Conservation (phyloP, 192 early-diverging fungal species). For the Rhizophagus sp. region DNA sequence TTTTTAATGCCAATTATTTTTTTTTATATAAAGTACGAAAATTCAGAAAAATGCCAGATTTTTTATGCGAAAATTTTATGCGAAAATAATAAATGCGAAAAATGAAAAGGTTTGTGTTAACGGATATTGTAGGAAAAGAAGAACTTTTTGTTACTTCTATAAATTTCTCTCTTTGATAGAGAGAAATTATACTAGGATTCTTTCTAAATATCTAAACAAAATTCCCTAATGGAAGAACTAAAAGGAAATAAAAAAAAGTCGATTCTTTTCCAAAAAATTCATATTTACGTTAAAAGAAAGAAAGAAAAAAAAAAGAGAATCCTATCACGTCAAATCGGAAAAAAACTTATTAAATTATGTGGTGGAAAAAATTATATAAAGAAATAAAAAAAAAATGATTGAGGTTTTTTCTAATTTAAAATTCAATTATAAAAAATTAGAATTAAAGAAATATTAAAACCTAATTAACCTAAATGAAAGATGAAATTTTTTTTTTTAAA, state of each 20-base stretch:
- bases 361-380: not conserved
- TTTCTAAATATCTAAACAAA: too few species aligned
- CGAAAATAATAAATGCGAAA: not conserved
- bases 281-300: not conserved
- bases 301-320: not conserved
- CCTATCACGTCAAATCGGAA: not conserved
- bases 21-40: not conserved
- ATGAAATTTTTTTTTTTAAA: too few species aligned
- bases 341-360: not conserved
- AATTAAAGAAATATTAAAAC: too few species aligned
- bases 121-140: not conserved
- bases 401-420: not conserved
- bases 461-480: too few species aligned
- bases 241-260: too few species aligned
- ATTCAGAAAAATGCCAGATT: constrained; percentile 1
- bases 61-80: not conserved
- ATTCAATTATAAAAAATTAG: too few species aligned
- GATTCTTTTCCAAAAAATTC: too few species aligned
- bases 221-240: too few species aligned
- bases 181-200: too few species aligned
- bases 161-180: too few species aligned
- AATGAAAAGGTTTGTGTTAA: not conserved
- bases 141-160: not conserved
- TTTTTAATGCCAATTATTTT: not conserved
- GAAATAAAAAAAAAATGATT: not conserved